A percentile compares a stretch with the other conserved stretches of the same genome.
phyloP scores from a whole-genome alignment of 768 basidiomycete genomes.

The Tylopilus vinaceipallidus region DNA sequence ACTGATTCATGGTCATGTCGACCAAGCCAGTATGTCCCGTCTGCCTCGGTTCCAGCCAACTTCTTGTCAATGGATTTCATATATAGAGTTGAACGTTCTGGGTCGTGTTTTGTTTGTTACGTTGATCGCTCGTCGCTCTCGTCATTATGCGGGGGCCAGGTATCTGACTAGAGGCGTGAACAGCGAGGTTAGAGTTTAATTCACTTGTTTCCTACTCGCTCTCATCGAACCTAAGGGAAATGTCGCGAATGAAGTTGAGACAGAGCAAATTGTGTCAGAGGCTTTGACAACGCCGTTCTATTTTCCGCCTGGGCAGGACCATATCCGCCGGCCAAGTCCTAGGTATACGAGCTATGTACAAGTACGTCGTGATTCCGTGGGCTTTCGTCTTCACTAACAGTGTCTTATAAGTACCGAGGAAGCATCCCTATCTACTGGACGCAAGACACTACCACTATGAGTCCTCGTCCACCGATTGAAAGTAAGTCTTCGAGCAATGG shows the following conservation, averaged over 20 bases:
- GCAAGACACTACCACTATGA: conserved; percentile 88
- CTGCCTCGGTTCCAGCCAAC: background rate
- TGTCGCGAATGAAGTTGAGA: conserved; percentile 98
- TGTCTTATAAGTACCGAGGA: conserved; percentile 69
- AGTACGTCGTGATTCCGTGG: conserved; percentile 34
- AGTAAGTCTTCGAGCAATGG: conserved; percentile 49
- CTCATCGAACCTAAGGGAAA: conserved; percentile 62
- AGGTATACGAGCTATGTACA: conserved; percentile 96
- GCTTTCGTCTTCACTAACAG: background rate
- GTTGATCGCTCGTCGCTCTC: conserved; percentile 89
- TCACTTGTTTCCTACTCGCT: background rate
- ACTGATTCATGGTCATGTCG: conserved; percentile 92
- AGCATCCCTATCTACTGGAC: conserved; percentile 98
- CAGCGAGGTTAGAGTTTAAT: conserved; percentile 58
- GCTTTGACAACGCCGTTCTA: conserved; percentile 88
- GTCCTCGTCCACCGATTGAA: conserved; percentile 93
- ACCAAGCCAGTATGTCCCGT: conserved; percentile 88
- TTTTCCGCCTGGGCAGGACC: conserved; percentile 46
- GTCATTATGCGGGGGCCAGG: conserved; percentile 93
- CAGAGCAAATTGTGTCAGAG: conserved; percentile 95
- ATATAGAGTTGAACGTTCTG: conserved; percentile 83
- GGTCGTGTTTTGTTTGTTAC: conserved; percentile 91
- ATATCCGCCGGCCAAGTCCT: conserved; percentile 63
- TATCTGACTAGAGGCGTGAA: conserved; percentile 95
- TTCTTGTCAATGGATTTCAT: background rate